Evolutionary conservation across 2,329 filamentous ascomycete species (phyloP), one percentile per base, ranked within the genome.

Genomic region (Sclerotinia spermophila): DNA sequence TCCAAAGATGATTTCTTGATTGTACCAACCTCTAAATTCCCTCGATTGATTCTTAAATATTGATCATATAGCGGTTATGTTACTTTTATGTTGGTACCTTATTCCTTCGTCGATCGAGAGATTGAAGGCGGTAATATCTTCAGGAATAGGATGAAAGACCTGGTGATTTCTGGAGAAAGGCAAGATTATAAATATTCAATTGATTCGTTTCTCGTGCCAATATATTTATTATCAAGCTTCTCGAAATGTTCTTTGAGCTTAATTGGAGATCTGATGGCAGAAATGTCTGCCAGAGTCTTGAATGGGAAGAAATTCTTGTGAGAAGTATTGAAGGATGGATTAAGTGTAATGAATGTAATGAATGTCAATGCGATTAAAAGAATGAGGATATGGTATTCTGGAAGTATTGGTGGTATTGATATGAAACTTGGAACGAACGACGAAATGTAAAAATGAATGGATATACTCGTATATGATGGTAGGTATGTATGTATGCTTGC

Each of bases 51-150:
- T 48, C 30, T 68, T 45, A 38, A 64, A 56, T n/a, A 8, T 30
- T 53, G 61, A 65, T 30, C 67, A 69, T 69, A 4, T 27, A 56
- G 59, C 59, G 67, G 48, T 38, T 65, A 27, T 27, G 40, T 30
- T 35, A 27, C n/a, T 8, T 53, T 53, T 17, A 15, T 48, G 44
- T 48, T 51, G 42, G n/a, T 33, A 38, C n/a, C 51, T 19, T 51
- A 51, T 59, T 68, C 42, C 67, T 51, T 60, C 10, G 65, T 27
- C 15, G 59, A 55, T 33, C 15, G 27, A 56, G 38, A 1, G 3
- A 59, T 21, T 27, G 13, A 5, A 55, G 58, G 67, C 58, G 67
- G 45, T 33, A 44, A 61, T 61, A 48, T 13, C 24, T 0, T 10
- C 15, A 6, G 38, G 33, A 7, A 35, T 7, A 35, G 42, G 42